Conservation (phyloP, 257 asterid genomes). For the Apocynum venetum region DNA sequence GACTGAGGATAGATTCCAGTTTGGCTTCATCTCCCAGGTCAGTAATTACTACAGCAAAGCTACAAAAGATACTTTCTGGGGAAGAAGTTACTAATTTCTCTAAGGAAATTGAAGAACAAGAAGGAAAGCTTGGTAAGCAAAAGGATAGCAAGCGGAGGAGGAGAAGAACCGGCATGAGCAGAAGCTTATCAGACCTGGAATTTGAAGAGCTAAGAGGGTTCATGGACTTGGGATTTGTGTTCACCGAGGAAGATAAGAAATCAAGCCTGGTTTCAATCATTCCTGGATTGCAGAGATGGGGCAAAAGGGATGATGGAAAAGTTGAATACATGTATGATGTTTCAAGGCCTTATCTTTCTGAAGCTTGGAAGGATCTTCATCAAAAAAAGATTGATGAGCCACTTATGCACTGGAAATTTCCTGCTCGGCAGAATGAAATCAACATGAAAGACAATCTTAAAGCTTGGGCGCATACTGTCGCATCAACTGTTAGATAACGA, state of each 20-base stretch:
- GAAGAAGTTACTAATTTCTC: slow-evolving; percentile 22
- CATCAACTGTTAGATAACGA: slow-evolving; percentile 54
- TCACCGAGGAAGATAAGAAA: slow-evolving; percentile 51
- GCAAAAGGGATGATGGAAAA: slow-evolving; percentile 21
- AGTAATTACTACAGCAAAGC: slow-evolving; percentile 28
- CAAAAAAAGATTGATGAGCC: slow-evolving; percentile 21
- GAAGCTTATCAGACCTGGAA: slow-evolving; percentile 74
- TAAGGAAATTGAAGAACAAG: not conserved
- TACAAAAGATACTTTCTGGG: slow-evolving; percentile 35
- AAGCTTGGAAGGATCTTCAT: slow-evolving; percentile 52
- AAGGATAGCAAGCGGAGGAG: slow-evolving; percentile 1
- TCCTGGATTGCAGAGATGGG: slow-evolving; percentile 71
- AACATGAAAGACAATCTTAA: slow-evolving; percentile 61
- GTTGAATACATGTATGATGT: not conserved
- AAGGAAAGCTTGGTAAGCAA: not conserved
- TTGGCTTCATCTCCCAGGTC: slow-evolving; percentile 31
- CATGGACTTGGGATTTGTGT: slow-evolving; percentile 73
- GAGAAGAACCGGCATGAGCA: slow-evolving; percentile 29
- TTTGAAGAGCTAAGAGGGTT: slow-evolving; percentile 71
- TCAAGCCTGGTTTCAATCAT: slow-evolving; percentile 46
- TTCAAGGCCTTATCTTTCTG: slow-evolving; percentile 75
- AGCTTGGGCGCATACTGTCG: slow-evolving; percentile 80
- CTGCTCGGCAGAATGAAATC: slow-evolving; percentile 32
- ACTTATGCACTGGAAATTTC: slow-evolving; percentile 46
- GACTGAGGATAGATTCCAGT: not conserved